Base-by-base conservation (phyloP, 140 eudicot species). In the Ambrosia hybrid region DNA sequence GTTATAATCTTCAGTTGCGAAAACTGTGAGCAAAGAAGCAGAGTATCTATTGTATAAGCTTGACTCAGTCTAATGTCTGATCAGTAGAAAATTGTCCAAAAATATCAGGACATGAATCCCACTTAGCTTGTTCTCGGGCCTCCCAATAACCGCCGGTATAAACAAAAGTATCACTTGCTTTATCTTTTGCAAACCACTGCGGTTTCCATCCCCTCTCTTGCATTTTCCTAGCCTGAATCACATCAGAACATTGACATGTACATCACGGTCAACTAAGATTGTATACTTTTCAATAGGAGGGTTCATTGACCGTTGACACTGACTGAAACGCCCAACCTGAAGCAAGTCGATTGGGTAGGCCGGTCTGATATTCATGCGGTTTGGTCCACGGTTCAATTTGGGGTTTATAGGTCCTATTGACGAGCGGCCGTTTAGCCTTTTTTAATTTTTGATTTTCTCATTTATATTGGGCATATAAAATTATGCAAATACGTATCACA, bases 171-270 rank as follows among this genome's bases (percentile, higher is more conserved):
- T 87, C 93, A 11, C 86, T 79, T 63, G 78, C 86, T 74, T 85
- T 84, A 71, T 82, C 93, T 84, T 85, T 87, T 0, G 89, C 88
- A 70, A 92, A 89, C 98, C 96, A 89, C 79, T 70, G 84, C 0
- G 98, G 96, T 83, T 85, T 85, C 98, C 98, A 92, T 5, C 98
- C 98, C 53, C 88, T 80, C 76, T 92, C 98, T 84, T 92, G 98
- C 98, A 92, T 92, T 73, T 86, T 83, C 74, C 95, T 86, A 5
- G 96, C 98, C 98, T 89, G 76, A 57, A 85, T 33, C 4, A 51
- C 33, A 63, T 73, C 21, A 61, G 4, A 45, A 21, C 21, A 46
- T 3, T 9, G 2, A 45, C 11, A 17, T 15, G 17, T 9, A 6
- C 46, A 48, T 68, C 30, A 68, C 13, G 8, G 46, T 30, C 48